These are phyloP conservation scores for Sporothrix curviconia DNA, from an alignment of 2,329 filamentous ascomycete genomes.

Conservation along the genomic window DNA sequence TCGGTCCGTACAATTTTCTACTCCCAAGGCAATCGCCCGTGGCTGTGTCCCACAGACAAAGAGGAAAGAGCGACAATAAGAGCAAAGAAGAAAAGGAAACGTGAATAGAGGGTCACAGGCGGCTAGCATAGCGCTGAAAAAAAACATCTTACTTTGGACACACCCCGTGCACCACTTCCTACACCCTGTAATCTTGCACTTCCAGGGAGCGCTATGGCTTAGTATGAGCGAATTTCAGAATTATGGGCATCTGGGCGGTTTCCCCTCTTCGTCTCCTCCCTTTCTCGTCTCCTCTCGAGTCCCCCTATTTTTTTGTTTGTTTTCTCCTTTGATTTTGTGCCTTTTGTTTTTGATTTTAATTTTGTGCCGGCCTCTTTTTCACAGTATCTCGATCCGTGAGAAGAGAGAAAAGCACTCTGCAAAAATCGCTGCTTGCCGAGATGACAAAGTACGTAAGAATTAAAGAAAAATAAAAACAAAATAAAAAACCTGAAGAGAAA, in stretches of 20 bases:
- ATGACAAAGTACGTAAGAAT: not conserved
- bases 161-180: too few relatives aligned
- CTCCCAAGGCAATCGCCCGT: not conserved
- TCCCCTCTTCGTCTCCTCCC: not conserved
- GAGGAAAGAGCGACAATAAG: not conserved
- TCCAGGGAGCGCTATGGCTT: not conserved
- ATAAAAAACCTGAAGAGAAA: not conserved
- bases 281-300: not conserved
- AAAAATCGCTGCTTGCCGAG: too few relatives aligned
- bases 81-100: not conserved
- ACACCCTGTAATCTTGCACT: not conserved
- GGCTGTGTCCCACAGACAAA: not conserved
- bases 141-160: too few relatives aligned
- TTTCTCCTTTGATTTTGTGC: not conserved
- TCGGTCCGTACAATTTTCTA: not conserved
- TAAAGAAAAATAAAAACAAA: not conserved
- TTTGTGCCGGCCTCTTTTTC: not conserved
- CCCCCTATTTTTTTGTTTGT: not conserved
- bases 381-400: not conserved
- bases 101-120: too few relatives aligned
- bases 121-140: not conserved
- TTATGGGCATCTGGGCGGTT: not conserved
- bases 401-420: not conserved
- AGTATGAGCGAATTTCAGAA: slow-evolving; percentile 7
- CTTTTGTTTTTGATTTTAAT: not conserved